phyloP scores from a whole-genome alignment of 768 basidiomycete genomes.

The Calocera viscosa region DNA sequence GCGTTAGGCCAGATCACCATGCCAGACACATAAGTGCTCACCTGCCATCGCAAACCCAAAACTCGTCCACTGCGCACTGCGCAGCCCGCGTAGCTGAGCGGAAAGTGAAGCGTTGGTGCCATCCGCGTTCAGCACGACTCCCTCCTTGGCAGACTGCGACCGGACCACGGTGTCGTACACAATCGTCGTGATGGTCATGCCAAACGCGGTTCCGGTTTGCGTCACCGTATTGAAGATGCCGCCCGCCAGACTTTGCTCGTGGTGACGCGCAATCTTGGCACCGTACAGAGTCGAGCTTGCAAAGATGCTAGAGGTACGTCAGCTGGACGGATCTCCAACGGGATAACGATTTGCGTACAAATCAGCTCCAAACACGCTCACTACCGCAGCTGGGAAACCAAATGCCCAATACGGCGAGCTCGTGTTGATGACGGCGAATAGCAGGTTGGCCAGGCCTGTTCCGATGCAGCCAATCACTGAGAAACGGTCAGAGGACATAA shows the following conservation, averaged over 20 bases:
- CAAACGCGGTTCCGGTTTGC: constrained; percentile 60
- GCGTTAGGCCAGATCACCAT: background rate
- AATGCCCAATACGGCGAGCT: constrained; percentile 56
- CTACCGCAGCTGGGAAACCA: constrained; percentile 53
- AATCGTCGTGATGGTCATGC: constrained; percentile 61
- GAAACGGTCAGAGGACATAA: constrained; percentile 13
- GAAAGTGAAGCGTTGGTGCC: constrained; percentile 26
- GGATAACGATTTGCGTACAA: constrained; percentile 29
- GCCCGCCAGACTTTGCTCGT: constrained; percentile 66
- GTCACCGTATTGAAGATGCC: constrained; percentile 71
- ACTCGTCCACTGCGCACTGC: constrained; percentile 50
- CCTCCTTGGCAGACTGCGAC: constrained; percentile 25
- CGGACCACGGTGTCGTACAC: constrained; percentile 47
- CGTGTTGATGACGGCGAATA: constrained; percentile 57
- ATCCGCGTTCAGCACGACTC: constrained; percentile 22
- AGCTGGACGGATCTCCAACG: background rate
- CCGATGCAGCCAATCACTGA: constrained; percentile 43
- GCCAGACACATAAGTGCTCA: constrained; percentile 22
- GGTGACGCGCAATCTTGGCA: constrained; percentile 48
- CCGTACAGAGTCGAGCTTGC: constrained; percentile 52
- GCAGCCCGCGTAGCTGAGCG: constrained; percentile 42
- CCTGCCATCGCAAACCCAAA: constrained; percentile 52
- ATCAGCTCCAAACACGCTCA: constrained; percentile 63
- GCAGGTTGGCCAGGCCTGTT: constrained; percentile 45
- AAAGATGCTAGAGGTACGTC: background rate